These are phyloP conservation scores for Paxillus rubicundulus DNA, from an alignment of 768 basidiomycete genomes.

Conservation along the genomic window DNA sequence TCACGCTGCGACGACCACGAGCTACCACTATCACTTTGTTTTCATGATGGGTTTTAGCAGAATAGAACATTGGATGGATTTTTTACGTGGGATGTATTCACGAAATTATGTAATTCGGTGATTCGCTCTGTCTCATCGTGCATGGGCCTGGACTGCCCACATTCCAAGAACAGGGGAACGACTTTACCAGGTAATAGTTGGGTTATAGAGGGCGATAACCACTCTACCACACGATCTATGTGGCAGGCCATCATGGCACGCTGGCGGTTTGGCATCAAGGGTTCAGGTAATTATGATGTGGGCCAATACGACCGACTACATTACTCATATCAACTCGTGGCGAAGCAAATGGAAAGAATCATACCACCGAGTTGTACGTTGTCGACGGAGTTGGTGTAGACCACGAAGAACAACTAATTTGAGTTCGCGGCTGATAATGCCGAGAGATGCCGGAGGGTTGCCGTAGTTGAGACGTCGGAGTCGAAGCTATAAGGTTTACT, in stretches of 20 bases:
- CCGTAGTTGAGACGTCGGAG: conserved; percentile 22
- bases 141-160: too few relatives aligned
- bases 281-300: not conserved
- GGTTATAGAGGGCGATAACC: not conserved
- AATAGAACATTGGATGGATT: conserved; percentile 1
- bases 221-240: not conserved
- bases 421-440: conserved; percentile 31
- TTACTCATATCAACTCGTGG: not conserved
- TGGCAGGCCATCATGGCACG: not conserved
- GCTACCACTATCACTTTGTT: not conserved
- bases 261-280: not conserved
- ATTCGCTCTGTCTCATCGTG: too few relatives aligned
- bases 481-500: conserved; percentile 23
- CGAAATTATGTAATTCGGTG: too few relatives aligned
- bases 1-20: conserved; percentile 4
- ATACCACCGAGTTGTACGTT: too few relatives aligned
- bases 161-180: too few relatives aligned
- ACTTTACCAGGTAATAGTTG: not conserved
- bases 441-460: conserved; percentile 22
- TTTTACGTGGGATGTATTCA: conserved; percentile 18
- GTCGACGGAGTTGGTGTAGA: too few relatives aligned
- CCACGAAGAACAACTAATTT: not conserved
- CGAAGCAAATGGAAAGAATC: not conserved
- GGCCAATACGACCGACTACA: not conserved
- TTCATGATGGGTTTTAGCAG: not conserved